A percentile compares a stretch with the other conserved stretches of the same genome.
These are phyloP conservation scores for Andalucia godoyi DNA, from an alignment of 78 protist species.

Conservation along the genomic window DNA sequence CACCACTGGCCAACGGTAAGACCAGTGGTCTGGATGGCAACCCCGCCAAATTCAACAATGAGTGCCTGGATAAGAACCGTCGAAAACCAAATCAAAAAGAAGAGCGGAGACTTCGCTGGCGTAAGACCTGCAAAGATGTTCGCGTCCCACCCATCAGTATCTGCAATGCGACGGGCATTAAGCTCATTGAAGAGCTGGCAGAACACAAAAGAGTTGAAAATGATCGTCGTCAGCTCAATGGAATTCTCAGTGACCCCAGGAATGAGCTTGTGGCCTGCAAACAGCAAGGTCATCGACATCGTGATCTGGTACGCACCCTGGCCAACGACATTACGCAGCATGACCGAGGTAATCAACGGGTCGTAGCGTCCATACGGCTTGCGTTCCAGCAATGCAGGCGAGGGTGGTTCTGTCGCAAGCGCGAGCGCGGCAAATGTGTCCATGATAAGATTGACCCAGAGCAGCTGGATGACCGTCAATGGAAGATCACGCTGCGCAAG, in stretches of 20 bases:
- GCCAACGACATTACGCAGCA: neutral
- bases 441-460: conserved; percentile 89
- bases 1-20: neutral
- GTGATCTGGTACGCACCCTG: neutral
- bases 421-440: conserved; percentile 85
- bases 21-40: neutral
- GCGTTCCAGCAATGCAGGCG: conserved; percentile 14
- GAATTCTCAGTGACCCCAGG: conserved; percentile 27
- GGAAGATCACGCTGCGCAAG: conserved; percentile 49
- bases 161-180: conserved; percentile 39
- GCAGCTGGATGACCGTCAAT: conserved; percentile 59
- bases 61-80: neutral
- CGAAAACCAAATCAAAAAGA: neutral
- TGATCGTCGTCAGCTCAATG: conserved; percentile 44
- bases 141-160: too few species aligned
- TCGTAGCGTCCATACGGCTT: conserved; percentile 3
- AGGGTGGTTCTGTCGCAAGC: conserved; percentile 75
- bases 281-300: neutral
- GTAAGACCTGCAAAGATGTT: conserved; percentile 4
- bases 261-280: neutral
- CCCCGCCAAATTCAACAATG: conserved; percentile 6
- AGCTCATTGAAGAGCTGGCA: conserved; percentile 59
- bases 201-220: conserved; percentile 71
- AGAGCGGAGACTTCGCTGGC: neutral
- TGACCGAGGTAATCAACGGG: conserved; percentile 1